These are phyloP conservation scores for Fusarium sp. DNA, from an alignment of 2,329 filamentous ascomycete genomes.

Conservation along the genomic window DNA sequence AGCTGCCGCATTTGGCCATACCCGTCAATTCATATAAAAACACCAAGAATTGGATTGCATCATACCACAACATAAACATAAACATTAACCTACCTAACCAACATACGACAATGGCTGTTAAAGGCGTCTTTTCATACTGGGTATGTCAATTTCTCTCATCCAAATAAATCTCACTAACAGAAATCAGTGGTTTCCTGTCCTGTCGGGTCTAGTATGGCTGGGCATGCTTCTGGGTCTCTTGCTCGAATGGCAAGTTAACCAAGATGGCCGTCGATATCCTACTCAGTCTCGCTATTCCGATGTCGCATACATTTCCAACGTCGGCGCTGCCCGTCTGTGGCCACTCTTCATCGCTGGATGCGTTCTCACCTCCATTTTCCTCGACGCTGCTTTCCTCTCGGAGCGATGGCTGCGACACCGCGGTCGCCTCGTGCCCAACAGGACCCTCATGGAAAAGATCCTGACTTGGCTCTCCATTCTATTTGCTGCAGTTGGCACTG, in stretches of 20 bases:
- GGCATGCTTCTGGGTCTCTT: constrained; percentile 76
- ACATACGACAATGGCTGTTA: constrained; percentile 46
- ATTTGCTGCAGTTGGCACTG: constrained; percentile 78
- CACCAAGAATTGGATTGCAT: neutral
- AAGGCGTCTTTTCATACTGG: constrained; percentile 54
- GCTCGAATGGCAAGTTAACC: constrained; percentile 73
- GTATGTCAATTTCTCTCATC: constrained; percentile 40
- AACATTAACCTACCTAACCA: neutral
- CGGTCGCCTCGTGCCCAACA: constrained; percentile 82
- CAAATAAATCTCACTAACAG: constrained; percentile 35
- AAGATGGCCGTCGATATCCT: constrained; percentile 64
- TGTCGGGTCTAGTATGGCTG: constrained; percentile 74
- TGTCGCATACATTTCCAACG: constrained; percentile 79
- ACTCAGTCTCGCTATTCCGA: constrained; percentile 68
- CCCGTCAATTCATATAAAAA: neutral
- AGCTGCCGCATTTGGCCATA: constrained; percentile 9
- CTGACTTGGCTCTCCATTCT: constrained; percentile 71
- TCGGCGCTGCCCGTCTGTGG: constrained; percentile 71
- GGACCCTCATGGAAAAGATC: constrained; percentile 67
- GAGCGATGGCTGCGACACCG: constrained; percentile 88
- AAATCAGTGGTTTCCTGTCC: constrained; percentile 69
- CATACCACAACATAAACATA: neutral
- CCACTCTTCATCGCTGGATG: constrained; percentile 82
- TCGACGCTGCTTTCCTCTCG: constrained; percentile 82
- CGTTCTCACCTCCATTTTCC: constrained; percentile 77